phyloP scores from a whole-genome alignment of 257 asterid genomes.

The Nicotiana noctiflora region DNA sequence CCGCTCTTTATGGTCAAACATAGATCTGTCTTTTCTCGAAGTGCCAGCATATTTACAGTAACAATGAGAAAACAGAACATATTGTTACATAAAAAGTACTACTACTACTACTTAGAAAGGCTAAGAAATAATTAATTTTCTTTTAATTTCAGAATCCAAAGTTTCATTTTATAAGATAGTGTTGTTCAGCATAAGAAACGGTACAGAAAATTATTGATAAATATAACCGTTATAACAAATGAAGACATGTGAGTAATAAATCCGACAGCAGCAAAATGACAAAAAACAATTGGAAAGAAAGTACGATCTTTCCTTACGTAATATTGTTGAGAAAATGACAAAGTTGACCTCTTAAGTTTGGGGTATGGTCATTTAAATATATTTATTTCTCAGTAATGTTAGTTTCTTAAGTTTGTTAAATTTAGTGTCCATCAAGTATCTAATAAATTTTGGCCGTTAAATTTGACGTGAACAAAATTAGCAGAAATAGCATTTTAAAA shows the following conservation, averaged over 20 bases:
- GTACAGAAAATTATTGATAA: neutral
- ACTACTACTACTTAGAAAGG: neutral
- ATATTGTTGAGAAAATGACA: neutral
- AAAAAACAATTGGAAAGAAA: neutral
- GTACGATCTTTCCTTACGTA: neutral
- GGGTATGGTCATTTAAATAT: no score
- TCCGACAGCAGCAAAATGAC: neutral
- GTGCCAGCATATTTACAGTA: neutral
- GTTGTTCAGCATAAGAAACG: neutral
- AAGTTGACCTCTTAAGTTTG: no score
- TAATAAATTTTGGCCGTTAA: no score
- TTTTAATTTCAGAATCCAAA: neutral
- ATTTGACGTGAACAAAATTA: no score
- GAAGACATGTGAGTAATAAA: neutral
- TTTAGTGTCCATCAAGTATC: no score
- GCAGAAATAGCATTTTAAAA: no score
- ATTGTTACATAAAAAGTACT: no score
- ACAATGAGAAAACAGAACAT: neutral
- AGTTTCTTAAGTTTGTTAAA: no score
- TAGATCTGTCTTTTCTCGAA: neutral
- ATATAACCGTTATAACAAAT: neutral
- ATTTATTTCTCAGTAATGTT: no score
- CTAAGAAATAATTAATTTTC: neutral
- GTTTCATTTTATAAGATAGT: neutral
- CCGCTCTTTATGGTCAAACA: neutral